Percentiles rank a stretch among this genome's conserved stretches.
Evolutionary conservation across 2,329 filamentous ascomycete genomes (phyloP).

Genomic region (Alternaria alternata): DNA sequence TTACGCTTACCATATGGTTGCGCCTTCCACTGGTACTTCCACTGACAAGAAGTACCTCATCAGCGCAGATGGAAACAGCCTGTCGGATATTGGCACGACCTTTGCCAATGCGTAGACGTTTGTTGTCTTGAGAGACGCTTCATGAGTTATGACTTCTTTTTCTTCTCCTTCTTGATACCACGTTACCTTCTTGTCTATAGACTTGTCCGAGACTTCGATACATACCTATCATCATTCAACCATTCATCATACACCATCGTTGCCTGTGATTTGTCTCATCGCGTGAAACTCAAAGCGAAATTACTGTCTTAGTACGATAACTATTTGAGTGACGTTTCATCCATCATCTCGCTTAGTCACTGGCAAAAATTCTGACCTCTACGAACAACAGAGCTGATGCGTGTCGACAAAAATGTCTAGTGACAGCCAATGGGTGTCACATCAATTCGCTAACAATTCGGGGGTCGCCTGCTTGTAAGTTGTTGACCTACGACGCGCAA

Average conservation of each 20-base stretch:
- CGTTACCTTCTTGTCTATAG: conserved; percentile 36
- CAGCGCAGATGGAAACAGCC: conserved; percentile 26
- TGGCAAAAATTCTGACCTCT: too few species aligned
- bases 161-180: conserved; percentile 41
- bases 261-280: background rate
- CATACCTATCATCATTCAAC: background rate
- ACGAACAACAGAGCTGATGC: too few species aligned
- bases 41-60: conserved; percentile 28
- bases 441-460: too few species aligned
- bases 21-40: conserved; percentile 24
- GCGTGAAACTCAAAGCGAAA: background rate
- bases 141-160: conserved; percentile 15
- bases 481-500: too few species aligned
- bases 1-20: conserved; percentile 46
- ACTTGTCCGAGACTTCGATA: background rate
- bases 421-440: too few species aligned
- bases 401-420: too few species aligned
- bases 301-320: too few species aligned
- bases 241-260: background rate
- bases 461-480: too few species aligned
- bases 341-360: too few species aligned
- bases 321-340: too few species aligned
- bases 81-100: conserved; percentile 31
- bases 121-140: conserved; percentile 4
- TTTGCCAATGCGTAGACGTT: conserved; percentile 18